Percentiles rank a stretch among this genome's conserved stretches.
Conservation (phyloP, 2,329 filamentous ascomycete genomes). For the Colletotrichum musae region DNA sequence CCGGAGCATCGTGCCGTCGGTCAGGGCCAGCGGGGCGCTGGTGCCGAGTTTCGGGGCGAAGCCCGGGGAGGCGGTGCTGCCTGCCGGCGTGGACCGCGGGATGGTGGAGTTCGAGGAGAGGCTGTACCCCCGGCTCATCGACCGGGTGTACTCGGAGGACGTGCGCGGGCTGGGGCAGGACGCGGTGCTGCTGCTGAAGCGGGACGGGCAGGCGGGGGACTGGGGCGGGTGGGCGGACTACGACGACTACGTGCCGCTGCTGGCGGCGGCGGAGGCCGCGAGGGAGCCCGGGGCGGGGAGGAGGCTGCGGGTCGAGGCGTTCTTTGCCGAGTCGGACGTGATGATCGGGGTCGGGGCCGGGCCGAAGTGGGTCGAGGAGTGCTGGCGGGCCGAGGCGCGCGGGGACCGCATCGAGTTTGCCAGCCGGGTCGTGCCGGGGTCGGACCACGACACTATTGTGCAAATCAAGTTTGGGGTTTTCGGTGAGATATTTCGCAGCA, state of each 20-base stretch:
- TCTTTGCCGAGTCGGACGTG: slow-evolving; percentile 48
- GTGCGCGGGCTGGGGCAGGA: slow-evolving; percentile 47
- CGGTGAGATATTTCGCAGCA: slow-evolving; percentile 9
- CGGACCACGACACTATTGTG: slow-evolving; percentile 45
- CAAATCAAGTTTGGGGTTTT: slow-evolving; percentile 10
- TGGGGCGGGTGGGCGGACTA: slow-evolving; percentile 52
- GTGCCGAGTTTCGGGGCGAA: slow-evolving; percentile 5
- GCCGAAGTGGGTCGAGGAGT: slow-evolving; percentile 48
- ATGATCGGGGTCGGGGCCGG: slow-evolving; percentile 48
- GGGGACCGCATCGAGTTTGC: slow-evolving; percentile 42
- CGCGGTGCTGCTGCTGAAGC: slow-evolving; percentile 48
- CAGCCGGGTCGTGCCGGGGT: slow-evolving; percentile 43
- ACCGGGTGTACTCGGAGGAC: slow-evolving; percentile 45
- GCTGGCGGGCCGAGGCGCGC: slow-evolving; percentile 42
- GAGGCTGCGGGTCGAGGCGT: slow-evolving; percentile 46
- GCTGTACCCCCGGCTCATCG: slow-evolving; percentile 40
- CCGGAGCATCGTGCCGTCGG: slow-evolving; percentile 41
- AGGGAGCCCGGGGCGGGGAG: background rate
- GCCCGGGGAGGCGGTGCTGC: background rate
- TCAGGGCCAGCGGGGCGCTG: slow-evolving; percentile 30
- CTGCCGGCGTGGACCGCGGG: slow-evolving; percentile 9
- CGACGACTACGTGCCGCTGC: slow-evolving; percentile 46
- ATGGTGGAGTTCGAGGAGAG: slow-evolving; percentile 43
- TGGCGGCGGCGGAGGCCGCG: slow-evolving; percentile 40
- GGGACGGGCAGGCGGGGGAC: slow-evolving; percentile 36